Percentiles rank a stretch among this genome's conserved stretches.
phyloP scores from a whole-genome alignment of 495 filamentous ascomycete species.

The Podospora sp. region DNA sequence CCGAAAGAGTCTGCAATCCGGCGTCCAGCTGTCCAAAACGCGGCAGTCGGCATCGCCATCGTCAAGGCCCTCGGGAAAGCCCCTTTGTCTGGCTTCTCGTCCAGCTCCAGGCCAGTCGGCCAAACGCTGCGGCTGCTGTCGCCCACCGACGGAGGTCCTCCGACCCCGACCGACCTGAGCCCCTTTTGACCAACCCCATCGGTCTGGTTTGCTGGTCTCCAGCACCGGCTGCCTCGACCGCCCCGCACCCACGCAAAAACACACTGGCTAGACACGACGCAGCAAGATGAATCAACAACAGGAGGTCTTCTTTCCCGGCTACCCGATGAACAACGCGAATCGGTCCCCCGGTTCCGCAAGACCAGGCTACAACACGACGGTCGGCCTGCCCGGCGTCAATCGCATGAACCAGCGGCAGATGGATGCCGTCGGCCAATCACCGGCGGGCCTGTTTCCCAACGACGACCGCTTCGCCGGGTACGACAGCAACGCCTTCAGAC shows the following conservation, averaged over 20 bases:
- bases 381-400: conserved; percentile 65
- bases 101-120: neutral
- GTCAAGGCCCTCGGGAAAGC: neutral
- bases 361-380: conserved; percentile 56
- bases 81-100: conserved; percentile 6
- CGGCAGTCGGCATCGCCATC: conserved; percentile 12
- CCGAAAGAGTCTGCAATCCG: conserved; percentile 26
- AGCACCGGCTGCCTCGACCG: conserved; percentile 29
- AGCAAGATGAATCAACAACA: conserved; percentile 38
- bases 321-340: conserved; percentile 37
- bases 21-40: conserved; percentile 1
- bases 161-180: conserved; percentile 3
- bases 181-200: conserved; percentile 8
- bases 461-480: conserved; percentile 48
- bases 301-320: conserved; percentile 33
- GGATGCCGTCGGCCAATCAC: conserved; percentile 42
- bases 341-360: conserved; percentile 48
- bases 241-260: conserved; percentile 10
- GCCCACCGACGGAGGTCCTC: conserved; percentile 1
- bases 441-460: conserved; percentile 45
- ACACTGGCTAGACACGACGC: conserved; percentile 3
- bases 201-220: conserved; percentile 27
- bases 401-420: conserved; percentile 62
- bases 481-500: conserved; percentile 62
- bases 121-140: neutral